Evolutionary conservation across 2,329 filamentous ascomycete species (phyloP).

Genomic region (Nigrospora osmanthi): DNA sequence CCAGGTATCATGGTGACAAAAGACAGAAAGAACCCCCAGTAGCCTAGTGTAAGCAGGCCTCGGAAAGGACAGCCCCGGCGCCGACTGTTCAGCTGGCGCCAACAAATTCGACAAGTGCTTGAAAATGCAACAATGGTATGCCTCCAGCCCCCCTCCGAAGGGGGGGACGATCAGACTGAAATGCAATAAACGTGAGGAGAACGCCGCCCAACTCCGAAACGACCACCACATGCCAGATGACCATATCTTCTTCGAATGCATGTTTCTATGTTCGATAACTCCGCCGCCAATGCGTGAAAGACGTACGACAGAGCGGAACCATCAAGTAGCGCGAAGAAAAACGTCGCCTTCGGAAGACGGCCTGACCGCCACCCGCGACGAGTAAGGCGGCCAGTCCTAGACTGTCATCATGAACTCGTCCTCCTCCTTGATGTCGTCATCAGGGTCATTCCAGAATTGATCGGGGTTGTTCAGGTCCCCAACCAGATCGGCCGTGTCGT

Average conservation of each 20-base stretch:
- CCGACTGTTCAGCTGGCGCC: no score
- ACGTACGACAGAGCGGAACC: neutral
- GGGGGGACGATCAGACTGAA: slow-evolving; percentile 1
- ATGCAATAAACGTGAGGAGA: slow-evolving; percentile 9
- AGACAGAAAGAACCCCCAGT: no score
- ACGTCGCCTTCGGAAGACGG: no score
- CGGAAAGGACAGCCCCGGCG: no score
- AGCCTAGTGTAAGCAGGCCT: no score
- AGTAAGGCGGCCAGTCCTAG: neutral
- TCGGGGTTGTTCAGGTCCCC: slow-evolving; percentile 42
- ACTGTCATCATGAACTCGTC: slow-evolving; percentile 79
- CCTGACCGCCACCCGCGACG: no score
- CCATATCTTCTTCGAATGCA: slow-evolving; percentile 2
- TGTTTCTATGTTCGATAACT: neutral
- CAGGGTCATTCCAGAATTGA: slow-evolving; percentile 60
- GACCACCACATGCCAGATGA: slow-evolving; percentile 9
- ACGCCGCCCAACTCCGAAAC: slow-evolving; percentile 7
- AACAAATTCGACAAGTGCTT: neutral
- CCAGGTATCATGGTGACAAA: no score
- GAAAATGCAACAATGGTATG: neutral
- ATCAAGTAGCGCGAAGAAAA: no score
- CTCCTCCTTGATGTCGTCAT: slow-evolving; percentile 85
- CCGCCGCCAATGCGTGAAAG: slow-evolving; percentile 4
- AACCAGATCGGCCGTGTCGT: slow-evolving; percentile 28
- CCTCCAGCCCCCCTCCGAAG: slow-evolving; percentile 33